Evolutionary conservation across 2,329 filamentous ascomycete genomes (phyloP).

Genomic region (Colletotrichum theobromicola): DNA sequence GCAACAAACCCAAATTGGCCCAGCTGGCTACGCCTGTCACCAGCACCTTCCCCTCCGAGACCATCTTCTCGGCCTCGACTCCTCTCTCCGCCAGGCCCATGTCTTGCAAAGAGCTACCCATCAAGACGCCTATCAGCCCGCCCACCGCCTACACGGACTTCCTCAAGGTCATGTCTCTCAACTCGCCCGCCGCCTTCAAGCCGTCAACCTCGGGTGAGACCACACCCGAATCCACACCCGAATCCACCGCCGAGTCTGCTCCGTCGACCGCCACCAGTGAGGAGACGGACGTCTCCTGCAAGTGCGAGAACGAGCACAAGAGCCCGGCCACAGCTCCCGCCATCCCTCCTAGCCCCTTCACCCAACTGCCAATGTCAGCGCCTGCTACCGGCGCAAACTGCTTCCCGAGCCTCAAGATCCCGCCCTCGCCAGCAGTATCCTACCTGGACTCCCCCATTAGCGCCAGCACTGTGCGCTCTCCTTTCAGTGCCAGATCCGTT

Average conservation of each 20-base stretch:
- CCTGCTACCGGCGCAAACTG: constrained; percentile 64
- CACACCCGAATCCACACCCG: constrained; percentile 54
- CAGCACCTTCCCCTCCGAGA: constrained; percentile 65
- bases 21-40: constrained; percentile 68
- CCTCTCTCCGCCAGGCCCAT: constrained; percentile 61
- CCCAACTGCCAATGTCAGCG: constrained; percentile 63
- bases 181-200: constrained; percentile 67
- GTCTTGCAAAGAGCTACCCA: constrained; percentile 47
- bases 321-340: constrained; percentile 41
- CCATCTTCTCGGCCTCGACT: constrained; percentile 66
- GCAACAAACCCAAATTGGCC: constrained; percentile 63
- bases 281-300: constrained; percentile 61
- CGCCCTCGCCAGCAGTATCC: constrained; percentile 75
- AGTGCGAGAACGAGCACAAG: constrained; percentile 57
- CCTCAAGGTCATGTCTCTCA: constrained; percentile 80
- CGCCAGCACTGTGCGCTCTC: constrained; percentile 71
- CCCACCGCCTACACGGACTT: constrained; percentile 92
- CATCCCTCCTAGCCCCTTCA: constrained; percentile 55
- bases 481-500: constrained; percentile 71
- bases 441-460: constrained; percentile 73
- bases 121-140: constrained; percentile 93
- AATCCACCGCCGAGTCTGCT: constrained; percentile 39
- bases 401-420: constrained; percentile 75
- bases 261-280: constrained; percentile 53
- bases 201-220: constrained; percentile 53